Evolutionary conservation across 768 basidiomycete species (phyloP).

Genomic region (Tephrocybe sp.): DNA sequence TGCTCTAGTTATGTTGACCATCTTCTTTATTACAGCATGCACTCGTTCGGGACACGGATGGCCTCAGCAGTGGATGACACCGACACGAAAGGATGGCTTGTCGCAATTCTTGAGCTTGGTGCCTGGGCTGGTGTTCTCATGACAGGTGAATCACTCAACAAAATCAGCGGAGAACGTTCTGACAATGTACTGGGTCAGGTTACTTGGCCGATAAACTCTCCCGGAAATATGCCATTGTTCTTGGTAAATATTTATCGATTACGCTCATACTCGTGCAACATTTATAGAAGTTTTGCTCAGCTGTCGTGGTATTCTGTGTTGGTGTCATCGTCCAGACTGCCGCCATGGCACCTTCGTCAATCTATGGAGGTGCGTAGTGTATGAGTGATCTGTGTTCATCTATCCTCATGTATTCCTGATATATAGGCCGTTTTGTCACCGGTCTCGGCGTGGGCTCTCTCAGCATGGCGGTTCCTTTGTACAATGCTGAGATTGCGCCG

Average conservation of each 20-base stretch:
- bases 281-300: conserved; percentile 27
- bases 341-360: conserved; percentile 54
- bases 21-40: conserved; percentile 39
- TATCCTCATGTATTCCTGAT: conserved; percentile 12
- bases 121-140: conserved; percentile 75
- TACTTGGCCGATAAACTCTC: conserved; percentile 71
- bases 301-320: conserved; percentile 60
- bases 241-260: conserved; percentile 34
- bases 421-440: conserved; percentile 67
- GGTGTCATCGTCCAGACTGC: conserved; percentile 74
- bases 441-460: conserved; percentile 81
- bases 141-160: conserved; percentile 41
- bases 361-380: conserved; percentile 51
- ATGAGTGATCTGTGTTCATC: not conserved
- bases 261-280: conserved; percentile 1
- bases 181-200: conserved; percentile 23
- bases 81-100: conserved; percentile 66
- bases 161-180: not conserved
- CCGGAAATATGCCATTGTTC: conserved; percentile 67
- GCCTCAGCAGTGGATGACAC: conserved; percentile 48
- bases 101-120: conserved; percentile 70
- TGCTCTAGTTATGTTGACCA: not conserved
- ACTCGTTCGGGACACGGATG: conserved; percentile 54
- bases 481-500: conserved; percentile 70
- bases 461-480: conserved; percentile 81